Percentiles rank a stretch among this genome's conserved stretches.
phyloP scores from a whole-genome alignment of 2,329 filamentous ascomycete genomes.

The Arachnopeziza araneosa region DNA sequence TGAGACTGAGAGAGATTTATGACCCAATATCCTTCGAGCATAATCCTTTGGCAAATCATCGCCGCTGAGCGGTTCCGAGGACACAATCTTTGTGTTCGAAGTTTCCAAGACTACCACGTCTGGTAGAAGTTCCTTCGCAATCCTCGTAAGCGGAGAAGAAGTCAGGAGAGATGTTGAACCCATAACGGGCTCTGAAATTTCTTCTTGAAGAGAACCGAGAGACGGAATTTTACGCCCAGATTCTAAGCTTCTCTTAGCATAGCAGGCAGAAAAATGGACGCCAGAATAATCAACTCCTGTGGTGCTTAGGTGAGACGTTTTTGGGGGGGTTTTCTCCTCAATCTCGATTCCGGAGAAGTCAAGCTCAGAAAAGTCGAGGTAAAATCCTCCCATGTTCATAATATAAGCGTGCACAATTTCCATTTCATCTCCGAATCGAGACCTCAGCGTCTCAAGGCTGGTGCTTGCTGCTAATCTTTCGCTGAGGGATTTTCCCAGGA shows the following conservation, averaged over 20 bases:
- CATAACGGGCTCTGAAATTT: neutral
- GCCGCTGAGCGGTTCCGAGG: neutral
- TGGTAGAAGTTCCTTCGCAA: neutral
- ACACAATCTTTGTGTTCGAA: neutral
- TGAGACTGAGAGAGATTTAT: neutral
- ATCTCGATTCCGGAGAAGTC: neutral
- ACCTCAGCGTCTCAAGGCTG: neutral
- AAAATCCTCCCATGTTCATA: slow-evolving; percentile 3
- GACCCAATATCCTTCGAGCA: neutral
- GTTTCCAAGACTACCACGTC: neutral
- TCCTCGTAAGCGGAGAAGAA: neutral
- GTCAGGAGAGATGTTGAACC: neutral
- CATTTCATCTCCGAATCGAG: neutral
- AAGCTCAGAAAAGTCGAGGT: neutral
- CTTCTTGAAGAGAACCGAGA: neutral
- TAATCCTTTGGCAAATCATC: neutral
- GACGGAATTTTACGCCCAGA: neutral
- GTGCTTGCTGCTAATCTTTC: neutral
- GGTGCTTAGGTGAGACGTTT: neutral
- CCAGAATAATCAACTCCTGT: neutral
- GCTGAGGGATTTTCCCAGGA: neutral
- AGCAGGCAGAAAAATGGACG: neutral
- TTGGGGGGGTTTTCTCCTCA: neutral
- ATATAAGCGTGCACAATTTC: neutral
- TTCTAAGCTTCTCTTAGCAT: neutral